Evolutionary conservation across 768 basidiomycete species (phyloP), one percentile per base, ranked within the genome.

Genomic region (Termitomyces sp.): DNA sequence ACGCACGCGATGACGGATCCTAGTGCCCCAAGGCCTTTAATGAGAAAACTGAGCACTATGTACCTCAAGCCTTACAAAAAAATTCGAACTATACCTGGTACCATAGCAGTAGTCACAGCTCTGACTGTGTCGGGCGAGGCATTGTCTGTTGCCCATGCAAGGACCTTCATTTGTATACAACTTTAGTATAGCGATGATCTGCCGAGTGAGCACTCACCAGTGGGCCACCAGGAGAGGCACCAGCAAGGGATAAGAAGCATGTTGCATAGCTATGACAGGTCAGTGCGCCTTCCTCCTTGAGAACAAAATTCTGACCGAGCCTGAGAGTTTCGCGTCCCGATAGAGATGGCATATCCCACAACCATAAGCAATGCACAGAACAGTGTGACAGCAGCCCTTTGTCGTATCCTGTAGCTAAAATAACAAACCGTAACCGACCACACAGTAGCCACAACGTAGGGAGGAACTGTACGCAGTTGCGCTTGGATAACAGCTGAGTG

Each of bases 81-180:
- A 25, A 37, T 3, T 31, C n/a, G 8, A 31, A 25, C 59, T 48
- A 20, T 61, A 72, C 78, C 78, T 37, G 80, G 76, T 50, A 83
- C 76, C 8, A 79, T 66, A 4, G 77, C 81, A 31, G 78, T 78
- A 1, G 74, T 74, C 14, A 81, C 77, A 3, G 80, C 80, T 50
- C 77, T 71, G 59, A 82, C 74, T 9, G 81, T 83, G 62, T 82
- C 79, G 2, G 81, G 81, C 1, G 79, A 77, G 3, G 81, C 77
- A 60, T 83, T 83, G 60, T 81, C 80, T 20, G 78, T 77, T 17
- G 71, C 80, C 81, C 81, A 82, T 5, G 78, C 72, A 29, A 82
- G 67, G 48, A 76, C 70, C 71, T 81, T 12, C 17, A 20, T 25
- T 11, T 14, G 38, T 40, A 32, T 6, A 17, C 25, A 11, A 20